Percentiles rank a stretch among this genome's conserved stretches.
phyloP scores from a whole-genome alignment of 163 green algal genomes.

The Volvox carteri region DNA sequence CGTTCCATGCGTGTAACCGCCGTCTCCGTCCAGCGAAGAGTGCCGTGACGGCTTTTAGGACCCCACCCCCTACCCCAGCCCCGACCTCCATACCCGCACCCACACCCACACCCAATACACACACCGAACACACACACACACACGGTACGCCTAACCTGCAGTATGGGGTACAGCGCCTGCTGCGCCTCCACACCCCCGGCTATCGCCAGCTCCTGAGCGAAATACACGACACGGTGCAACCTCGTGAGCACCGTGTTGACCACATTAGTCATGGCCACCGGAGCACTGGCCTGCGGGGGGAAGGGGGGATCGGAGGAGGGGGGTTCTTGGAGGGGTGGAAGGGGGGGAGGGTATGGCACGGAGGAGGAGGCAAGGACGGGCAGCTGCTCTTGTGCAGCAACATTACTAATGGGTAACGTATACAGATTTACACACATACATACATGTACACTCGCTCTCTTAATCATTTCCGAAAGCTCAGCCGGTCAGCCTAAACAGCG shows the following conservation, averaged over 20 bases:
- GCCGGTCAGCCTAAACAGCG: too few relatives aligned
- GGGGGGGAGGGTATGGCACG: background rate
- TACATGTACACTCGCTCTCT: too few relatives aligned
- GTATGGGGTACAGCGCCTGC: slow-evolving; percentile 33
- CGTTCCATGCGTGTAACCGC: too few relatives aligned
- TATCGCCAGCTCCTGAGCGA: slow-evolving; percentile 46
- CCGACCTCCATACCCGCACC: background rate
- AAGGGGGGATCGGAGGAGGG: background rate
- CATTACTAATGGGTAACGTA: too few relatives aligned
- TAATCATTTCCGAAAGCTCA: too few relatives aligned
- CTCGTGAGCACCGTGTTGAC: slow-evolving; percentile 48
- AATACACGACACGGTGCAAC: slow-evolving; percentile 46
- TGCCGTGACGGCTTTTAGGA: too few relatives aligned
- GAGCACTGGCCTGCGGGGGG: slow-evolving; percentile 21
- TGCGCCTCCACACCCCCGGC: background rate
- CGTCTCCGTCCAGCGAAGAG: too few relatives aligned
- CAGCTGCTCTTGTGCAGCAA: too few relatives aligned
- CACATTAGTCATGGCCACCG: slow-evolving; percentile 54
- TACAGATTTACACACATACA: too few relatives aligned
- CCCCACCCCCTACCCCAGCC: too few relatives aligned
- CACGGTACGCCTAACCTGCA: background rate
- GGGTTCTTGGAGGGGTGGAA: background rate
- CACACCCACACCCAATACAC: background rate
- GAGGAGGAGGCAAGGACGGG: background rate
- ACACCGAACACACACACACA: background rate